phyloP scores from a whole-genome alignment of 2,329 filamentous ascomycete species.

The Hirsutella rhossiliensis region DNA sequence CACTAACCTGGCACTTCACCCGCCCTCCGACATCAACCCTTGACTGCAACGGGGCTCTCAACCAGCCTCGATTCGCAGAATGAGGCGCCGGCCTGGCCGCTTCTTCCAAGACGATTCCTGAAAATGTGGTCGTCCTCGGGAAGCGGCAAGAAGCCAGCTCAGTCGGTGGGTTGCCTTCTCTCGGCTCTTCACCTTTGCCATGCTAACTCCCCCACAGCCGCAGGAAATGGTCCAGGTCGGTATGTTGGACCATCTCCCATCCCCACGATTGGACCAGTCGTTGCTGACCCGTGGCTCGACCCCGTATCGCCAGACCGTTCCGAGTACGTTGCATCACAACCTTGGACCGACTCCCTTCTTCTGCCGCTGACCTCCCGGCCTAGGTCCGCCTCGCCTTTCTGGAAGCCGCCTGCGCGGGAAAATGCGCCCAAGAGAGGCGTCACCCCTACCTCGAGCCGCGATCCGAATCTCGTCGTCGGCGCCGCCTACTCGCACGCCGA shows the following conservation, averaged over 20 bases:
- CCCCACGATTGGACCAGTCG: conserved; percentile 10
- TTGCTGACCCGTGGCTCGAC: conserved; percentile 12
- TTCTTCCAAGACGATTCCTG: conserved; percentile 14
- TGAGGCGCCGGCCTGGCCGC: conserved; percentile 14
- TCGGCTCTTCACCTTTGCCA: background rate
- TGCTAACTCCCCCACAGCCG: conserved; percentile 27
- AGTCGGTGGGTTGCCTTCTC: conserved; percentile 45
- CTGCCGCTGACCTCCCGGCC: conserved; percentile 13
- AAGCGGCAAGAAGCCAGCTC: conserved; percentile 56
- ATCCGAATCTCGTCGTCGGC: conserved; percentile 69
- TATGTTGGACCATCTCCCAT: conserved; percentile 32
- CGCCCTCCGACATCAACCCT: no score
- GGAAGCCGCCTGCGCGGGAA: conserved; percentile 51
- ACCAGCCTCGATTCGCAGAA: conserved; percentile 17
- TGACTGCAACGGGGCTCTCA: conserved; percentile 6
- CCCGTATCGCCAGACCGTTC: conserved; percentile 38
- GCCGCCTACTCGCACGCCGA: conserved; percentile 95
- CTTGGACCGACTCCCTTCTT: background rate
- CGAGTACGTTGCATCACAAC: conserved; percentile 36
- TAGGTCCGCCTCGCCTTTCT: conserved; percentile 83
- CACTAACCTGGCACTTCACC: no score
- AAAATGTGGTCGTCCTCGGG: conserved; percentile 55
- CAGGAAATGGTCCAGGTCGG: conserved; percentile 99
- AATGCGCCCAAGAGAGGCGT: conserved; percentile 37
- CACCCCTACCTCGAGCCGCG: conserved; percentile 30